Evolutionary conservation across 2,329 filamentous ascomycete genomes (phyloP).

Genomic region (Penicillium sp.): DNA sequence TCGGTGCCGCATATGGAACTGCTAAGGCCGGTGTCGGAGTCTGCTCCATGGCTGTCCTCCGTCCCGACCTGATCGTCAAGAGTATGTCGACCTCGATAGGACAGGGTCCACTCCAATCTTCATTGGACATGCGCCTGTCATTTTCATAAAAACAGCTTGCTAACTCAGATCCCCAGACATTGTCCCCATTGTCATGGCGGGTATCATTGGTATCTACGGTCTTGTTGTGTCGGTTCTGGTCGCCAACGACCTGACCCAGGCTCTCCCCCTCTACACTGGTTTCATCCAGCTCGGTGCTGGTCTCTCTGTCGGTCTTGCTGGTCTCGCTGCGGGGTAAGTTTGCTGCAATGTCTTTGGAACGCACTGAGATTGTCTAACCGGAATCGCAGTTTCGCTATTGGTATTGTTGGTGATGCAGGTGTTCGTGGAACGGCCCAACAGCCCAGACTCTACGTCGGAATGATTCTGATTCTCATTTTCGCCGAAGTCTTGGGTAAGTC

Average conservation of each 20-base stretch:
- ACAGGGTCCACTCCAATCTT: constrained; percentile 13
- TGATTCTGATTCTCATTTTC: constrained; percentile 99
- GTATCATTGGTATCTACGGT: constrained; percentile 99
- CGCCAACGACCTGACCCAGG: constrained; percentile 74
- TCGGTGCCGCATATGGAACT: constrained; percentile 96
- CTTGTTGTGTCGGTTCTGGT: constrained; percentile 86
- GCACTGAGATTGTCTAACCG: constrained; percentile 12
- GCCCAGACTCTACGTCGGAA: constrained; percentile 79
- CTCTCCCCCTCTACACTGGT: constrained; percentile 72
- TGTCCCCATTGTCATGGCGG: constrained; percentile 99
- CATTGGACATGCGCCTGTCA: neutral
- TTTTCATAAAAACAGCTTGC: constrained; percentile 9
- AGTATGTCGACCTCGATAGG: constrained; percentile 64
- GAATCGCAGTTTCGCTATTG: constrained; percentile 69
- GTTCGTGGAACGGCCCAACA: constrained; percentile 55
- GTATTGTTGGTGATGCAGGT: constrained; percentile 69
- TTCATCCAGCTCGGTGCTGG: constrained; percentile 86
- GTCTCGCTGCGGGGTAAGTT: constrained; percentile 69
- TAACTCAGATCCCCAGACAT: constrained; percentile 66
- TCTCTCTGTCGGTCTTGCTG: constrained; percentile 77
- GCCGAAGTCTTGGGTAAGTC: constrained; percentile 91
- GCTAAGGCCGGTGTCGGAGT: constrained; percentile 99
- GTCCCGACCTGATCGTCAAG: constrained; percentile 98
- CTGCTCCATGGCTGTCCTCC: constrained; percentile 94
- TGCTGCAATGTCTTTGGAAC: neutral